phyloP scores from a whole-genome alignment of 352 stramenopile species.

The Pythium brassicae region DNA sequence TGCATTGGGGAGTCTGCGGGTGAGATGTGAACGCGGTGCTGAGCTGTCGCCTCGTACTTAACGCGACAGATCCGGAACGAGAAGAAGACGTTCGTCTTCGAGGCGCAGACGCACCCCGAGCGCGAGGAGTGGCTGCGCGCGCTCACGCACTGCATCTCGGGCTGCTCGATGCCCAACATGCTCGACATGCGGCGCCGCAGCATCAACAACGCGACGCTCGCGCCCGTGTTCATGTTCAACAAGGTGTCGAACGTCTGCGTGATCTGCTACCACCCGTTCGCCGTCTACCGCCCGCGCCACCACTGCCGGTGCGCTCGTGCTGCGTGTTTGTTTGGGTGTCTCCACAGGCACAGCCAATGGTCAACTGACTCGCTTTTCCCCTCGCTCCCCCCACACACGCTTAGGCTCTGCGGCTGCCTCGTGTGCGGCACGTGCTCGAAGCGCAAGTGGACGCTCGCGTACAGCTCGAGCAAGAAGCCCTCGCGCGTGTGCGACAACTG shows the following conservation, averaged over 20 bases:
- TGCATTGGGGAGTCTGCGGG: too few relatives aligned
- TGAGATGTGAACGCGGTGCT: too few relatives aligned
- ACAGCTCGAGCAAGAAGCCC: slow-evolving; percentile 74
- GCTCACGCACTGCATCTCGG: slow-evolving; percentile 70
- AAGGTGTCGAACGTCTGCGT: slow-evolving; percentile 84
- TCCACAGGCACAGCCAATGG: too few relatives aligned
- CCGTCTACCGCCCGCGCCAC: slow-evolving; percentile 76
- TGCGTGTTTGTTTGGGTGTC: not conserved
- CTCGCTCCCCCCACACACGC: slow-evolving; percentile 7
- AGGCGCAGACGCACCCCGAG: slow-evolving; percentile 54
- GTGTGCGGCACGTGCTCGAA: slow-evolving; percentile 83
- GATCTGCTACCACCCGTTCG: slow-evolving; percentile 79
- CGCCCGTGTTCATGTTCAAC: slow-evolving; percentile 87
- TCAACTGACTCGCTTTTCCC: not conserved
- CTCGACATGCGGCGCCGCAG: slow-evolving; percentile 58
- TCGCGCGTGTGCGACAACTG: slow-evolving; percentile 76
- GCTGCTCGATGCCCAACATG: slow-evolving; percentile 32
- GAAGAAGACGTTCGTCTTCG: slow-evolving; percentile 58
- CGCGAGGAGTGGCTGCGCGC: slow-evolving; percentile 81
- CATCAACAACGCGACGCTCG: slow-evolving; percentile 68
- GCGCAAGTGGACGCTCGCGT: slow-evolving; percentile 70
- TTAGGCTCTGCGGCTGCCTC: slow-evolving; percentile 72
- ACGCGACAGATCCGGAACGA: slow-evolving; percentile 18
- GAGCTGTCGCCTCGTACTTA: not conserved
- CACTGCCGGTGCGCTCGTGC: slow-evolving; percentile 60